Evolutionary conservation across 2,329 filamentous ascomycete genomes (phyloP).

Genomic region (Aspergillus calidoustus): DNA sequence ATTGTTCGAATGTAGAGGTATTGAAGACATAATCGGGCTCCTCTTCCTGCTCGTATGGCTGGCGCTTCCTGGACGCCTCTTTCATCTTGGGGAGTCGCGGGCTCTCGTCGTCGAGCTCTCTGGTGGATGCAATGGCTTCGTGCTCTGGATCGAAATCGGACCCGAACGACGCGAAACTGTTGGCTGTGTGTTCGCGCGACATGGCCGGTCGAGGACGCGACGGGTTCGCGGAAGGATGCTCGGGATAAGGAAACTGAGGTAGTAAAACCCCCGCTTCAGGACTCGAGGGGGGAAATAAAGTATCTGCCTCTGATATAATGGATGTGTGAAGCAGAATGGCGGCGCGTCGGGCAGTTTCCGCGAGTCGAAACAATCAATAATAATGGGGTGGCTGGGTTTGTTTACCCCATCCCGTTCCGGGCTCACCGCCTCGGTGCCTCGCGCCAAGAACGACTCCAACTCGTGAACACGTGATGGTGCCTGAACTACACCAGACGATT

Average conservation of each 20-base stretch:
- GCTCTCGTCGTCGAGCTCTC: slow-evolving; percentile 37
- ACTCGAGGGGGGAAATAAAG: slow-evolving; percentile 1
- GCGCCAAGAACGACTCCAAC: neutral
- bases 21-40: slow-evolving; percentile 51
- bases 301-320: slow-evolving; percentile 8
- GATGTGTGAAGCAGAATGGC: slow-evolving; percentile 2
- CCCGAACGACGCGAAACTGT: slow-evolving; percentile 35
- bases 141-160: slow-evolving; percentile 50
- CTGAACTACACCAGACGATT: too few relatives aligned
- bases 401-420: slow-evolving; percentile 14
- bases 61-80: slow-evolving; percentile 21
- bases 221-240: neutral
- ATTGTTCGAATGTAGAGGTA: slow-evolving; percentile 51
- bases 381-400: slow-evolving; percentile 30
- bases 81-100: slow-evolving; percentile 33
- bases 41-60: slow-evolving; percentile 30
- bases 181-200: slow-evolving; percentile 33
- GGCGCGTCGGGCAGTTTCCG: slow-evolving; percentile 12
- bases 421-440: slow-evolving; percentile 8
- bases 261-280: neutral
- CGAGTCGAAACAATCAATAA: neutral
- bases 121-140: slow-evolving; percentile 47
- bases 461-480: neutral
- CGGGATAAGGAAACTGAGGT: slow-evolving; percentile 4
- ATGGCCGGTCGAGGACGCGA: slow-evolving; percentile 20